phyloP scores from a whole-genome alignment of 306 rosid genomes.

The Macrotyloma uniflorum region DNA sequence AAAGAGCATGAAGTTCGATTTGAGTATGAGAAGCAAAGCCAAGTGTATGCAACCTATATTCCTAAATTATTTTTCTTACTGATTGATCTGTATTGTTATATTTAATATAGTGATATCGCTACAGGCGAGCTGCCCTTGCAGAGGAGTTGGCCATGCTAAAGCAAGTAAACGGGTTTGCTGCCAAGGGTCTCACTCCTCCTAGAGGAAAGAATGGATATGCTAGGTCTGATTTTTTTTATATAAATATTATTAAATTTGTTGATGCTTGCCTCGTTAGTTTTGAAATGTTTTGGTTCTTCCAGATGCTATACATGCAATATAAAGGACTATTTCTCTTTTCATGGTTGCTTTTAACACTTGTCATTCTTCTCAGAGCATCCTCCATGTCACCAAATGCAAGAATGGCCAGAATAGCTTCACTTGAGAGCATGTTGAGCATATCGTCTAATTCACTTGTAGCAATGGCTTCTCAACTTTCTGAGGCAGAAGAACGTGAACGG shows the following conservation, averaged over 20 bases:
- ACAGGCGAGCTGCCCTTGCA: conserved; percentile 92
- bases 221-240: conserved; percentile 51
- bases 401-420: conserved; percentile 89
- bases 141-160: conserved; percentile 90
- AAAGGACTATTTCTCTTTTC: conserved; percentile 33
- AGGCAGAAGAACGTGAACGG: conserved; percentile 97
- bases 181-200: conserved; percentile 92
- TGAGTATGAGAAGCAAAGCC: conserved; percentile 97
- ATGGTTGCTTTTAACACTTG: conserved; percentile 36
- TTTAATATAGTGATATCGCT: conserved; percentile 24
- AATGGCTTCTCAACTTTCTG: conserved; percentile 99
- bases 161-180: conserved; percentile 81
- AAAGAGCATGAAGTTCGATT: conserved; percentile 96
- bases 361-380: conserved; percentile 65
- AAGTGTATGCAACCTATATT: conserved; percentile 70
- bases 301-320: neutral
- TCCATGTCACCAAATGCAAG: conserved; percentile 94
- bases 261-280: neutral
- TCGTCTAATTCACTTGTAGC: conserved; percentile 95
- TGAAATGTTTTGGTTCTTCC: conserved; percentile 12
- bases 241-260: conserved; percentile 16
- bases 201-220: conserved; percentile 88
- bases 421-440: conserved; percentile 91
- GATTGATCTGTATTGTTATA: conserved; percentile 23
- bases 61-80: neutral